Evolutionary conservation across 345 rosid genomes (phyloP).

Genomic region (Eucalyptus polyanthemos): DNA sequence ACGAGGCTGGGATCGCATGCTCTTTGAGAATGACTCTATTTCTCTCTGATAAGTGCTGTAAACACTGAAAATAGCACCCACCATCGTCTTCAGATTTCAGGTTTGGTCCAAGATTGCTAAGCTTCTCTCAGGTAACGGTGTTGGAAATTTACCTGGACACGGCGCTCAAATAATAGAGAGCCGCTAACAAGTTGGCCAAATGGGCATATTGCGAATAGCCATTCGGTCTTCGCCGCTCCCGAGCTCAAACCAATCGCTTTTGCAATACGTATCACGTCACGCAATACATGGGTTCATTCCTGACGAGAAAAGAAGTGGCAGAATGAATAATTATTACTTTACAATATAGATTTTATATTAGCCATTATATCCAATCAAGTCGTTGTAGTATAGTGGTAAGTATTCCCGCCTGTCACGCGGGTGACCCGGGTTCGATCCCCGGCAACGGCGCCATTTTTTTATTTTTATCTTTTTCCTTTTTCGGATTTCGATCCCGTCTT

Average conservation of each 20-base stretch:
- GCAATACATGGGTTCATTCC: neutral
- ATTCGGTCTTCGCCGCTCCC: neutral
- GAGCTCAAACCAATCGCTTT: neutral
- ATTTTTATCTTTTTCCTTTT: too few relatives aligned
- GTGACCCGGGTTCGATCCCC: conserved; percentile 98
- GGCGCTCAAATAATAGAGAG: neutral
- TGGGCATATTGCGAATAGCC: neutral
- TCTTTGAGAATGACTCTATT: neutral
- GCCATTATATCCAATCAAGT: fast-evolving
- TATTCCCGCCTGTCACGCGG: conserved; percentile 97
- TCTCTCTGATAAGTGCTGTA: neutral
- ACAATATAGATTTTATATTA: fast-evolving
- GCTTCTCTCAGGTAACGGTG: neutral
- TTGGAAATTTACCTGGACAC: neutral
- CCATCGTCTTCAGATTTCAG: neutral
- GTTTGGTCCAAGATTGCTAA: neutral
- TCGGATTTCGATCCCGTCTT: neutral
- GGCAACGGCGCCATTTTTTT: conserved; percentile 44
- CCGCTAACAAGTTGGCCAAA: neutral
- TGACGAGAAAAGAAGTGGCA: neutral
- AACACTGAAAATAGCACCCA: neutral
- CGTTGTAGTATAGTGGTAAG: conserved; percentile 96
- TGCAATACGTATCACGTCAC: neutral
- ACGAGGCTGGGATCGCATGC: neutral
- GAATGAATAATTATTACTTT: fast-evolving